Percentiles rank a stretch among this genome's conserved stretches.
Conservation (phyloP, 345 rosid species). For the Bretschneidera sinensis region DNA sequence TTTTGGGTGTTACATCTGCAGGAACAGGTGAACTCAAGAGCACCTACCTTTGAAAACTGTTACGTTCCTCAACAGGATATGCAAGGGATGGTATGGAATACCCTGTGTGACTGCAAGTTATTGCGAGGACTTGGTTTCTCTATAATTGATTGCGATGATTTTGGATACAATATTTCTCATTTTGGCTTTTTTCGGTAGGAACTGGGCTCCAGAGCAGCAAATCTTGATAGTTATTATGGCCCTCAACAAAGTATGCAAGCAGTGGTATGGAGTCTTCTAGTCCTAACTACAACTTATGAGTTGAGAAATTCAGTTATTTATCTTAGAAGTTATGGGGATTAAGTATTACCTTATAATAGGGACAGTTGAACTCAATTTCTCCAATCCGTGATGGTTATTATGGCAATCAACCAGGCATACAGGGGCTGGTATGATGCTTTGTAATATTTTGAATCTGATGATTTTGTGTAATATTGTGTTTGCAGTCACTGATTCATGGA, state of each 20-base stretch:
- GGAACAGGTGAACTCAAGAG: constrained; percentile 46
- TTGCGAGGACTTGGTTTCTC: neutral
- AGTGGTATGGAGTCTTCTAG: constrained; percentile 28
- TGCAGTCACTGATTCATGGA: neutral
- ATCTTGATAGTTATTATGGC: constrained; percentile 36
- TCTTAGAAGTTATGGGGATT: neutral
- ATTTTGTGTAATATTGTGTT: neutral
- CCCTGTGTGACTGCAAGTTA: neutral
- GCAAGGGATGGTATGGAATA: constrained; percentile 30
- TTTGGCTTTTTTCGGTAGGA: constrained; percentile 31
- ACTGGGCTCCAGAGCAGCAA: constrained; percentile 41
- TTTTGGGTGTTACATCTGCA: constrained; percentile 13
- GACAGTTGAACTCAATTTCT: constrained; percentile 28
- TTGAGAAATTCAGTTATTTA: neutral
- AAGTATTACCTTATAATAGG: constrained; percentile 11
- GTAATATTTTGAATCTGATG: neutral
- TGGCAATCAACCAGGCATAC: constrained; percentile 33
- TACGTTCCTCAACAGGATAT: constrained; percentile 43
- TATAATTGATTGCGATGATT: neutral
- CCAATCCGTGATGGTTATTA: constrained; percentile 39
- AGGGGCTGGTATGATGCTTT: constrained; percentile 28
- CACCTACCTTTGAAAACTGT: constrained; percentile 30
- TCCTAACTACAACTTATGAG: neutral
- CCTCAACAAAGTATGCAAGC: constrained; percentile 40
- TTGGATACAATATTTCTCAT: neutral